Evolutionary conservation across 495 filamentous ascomycete genomes (phyloP).

Genomic region (Apiosordaria backusii): DNA sequence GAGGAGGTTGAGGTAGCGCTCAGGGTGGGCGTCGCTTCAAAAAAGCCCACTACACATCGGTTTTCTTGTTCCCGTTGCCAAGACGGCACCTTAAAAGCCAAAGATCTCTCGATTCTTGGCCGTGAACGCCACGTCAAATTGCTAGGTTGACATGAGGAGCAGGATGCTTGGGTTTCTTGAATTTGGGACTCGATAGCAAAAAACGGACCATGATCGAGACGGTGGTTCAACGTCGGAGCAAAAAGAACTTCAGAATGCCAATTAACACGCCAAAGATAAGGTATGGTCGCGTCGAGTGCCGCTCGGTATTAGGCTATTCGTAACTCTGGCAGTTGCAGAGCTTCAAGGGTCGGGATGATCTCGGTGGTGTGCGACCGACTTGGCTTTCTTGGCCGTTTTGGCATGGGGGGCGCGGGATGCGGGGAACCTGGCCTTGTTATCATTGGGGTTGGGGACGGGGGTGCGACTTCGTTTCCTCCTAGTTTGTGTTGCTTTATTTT

Average conservation of each 20-base stretch:
- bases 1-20: constrained; percentile 2
- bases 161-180: background rate
- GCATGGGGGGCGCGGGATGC: background rate
- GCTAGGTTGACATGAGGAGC: background rate
- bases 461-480: no score
- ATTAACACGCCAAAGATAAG: background rate
- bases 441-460: background rate
- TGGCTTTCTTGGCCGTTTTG: background rate
- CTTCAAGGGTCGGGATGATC: constrained; percentile 5
- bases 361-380: constrained; percentile 1
- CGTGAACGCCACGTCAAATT: background rate
- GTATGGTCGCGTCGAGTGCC: background rate
- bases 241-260: background rate
- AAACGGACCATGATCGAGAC: background rate
- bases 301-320: constrained; percentile 16
- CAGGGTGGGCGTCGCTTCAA: background rate
- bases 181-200: background rate
- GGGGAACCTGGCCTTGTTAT: background rate
- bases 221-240: background rate
- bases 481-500: no score
- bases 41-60: constrained; percentile 1
- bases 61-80: constrained; percentile 12
- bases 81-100: background rate
- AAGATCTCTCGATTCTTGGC: constrained; percentile 6
- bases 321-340: constrained; percentile 2